A percentile compares a stretch with the other conserved stretches of the same genome.
phyloP scores from a whole-genome alignment of 2,329 filamentous ascomycete species.

The Ceratocystiopsis sp. region DNA sequence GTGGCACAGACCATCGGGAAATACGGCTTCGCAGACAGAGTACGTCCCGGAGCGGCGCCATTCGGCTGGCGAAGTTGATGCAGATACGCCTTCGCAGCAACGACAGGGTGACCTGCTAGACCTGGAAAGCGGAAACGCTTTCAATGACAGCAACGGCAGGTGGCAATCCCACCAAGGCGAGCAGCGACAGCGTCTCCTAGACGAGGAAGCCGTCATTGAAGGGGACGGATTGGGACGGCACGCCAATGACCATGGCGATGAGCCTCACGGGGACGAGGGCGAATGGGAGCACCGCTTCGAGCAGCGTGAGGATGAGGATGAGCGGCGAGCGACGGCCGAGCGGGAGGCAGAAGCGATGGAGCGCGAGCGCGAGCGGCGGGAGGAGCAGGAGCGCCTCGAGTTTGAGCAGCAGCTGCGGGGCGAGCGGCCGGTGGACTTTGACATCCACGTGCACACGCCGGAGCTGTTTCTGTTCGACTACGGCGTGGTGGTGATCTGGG shows the following conservation, averaged over 20 bases:
- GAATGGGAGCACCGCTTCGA: no score
- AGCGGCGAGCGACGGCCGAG: neutral
- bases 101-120: constrained; percentile 30
- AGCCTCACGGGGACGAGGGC: no score
- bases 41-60: no score
- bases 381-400: constrained; percentile 4
- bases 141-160: constrained; percentile 38
- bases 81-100: constrained; percentile 6
- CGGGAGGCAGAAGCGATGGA: constrained; percentile 2
- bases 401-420: constrained; percentile 6
- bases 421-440: constrained; percentile 44
- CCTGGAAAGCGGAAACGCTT: constrained; percentile 51
- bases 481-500: constrained; percentile 95
- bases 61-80: no score
- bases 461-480: constrained; percentile 97
- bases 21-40: constrained; percentile 3
- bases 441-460: constrained; percentile 76
- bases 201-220: no score
- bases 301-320: constrained; percentile 1
- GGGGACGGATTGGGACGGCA: constrained; percentile 13
- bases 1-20: neutral
- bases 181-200: no score
- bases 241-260: constrained; percentile 8
- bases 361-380: constrained; percentile 2
- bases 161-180: no score